Evolutionary conservation across 495 filamentous ascomycete genomes (phyloP), one percentile per base, ranked within the genome.

Genomic region (Hyphodiscus hymeniophilus): DNA sequence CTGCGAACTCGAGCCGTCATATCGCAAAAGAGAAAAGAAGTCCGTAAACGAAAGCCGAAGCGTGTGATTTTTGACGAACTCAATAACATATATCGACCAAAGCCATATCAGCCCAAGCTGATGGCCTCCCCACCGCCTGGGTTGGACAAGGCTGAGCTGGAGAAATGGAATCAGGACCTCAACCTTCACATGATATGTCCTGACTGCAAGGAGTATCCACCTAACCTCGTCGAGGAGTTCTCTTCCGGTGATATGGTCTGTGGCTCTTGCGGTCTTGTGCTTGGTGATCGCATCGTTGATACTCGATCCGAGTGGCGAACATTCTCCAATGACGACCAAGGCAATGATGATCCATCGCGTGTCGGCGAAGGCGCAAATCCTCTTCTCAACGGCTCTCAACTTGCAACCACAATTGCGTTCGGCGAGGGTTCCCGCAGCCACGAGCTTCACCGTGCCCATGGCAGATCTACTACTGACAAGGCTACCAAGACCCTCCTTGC

Each of bases 291-390:
- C 50, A 86, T 92, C 57, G 87, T 98, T 45, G 92, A 97, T 58
- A 89, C 88, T 50, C 83, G 94, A 42, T 95, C 89, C 42, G 92
- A 98, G 70, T 98, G 92, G 92, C 87, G 92, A 58, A 98, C 94
- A 7, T 98, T 98, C 66, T 84, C 87, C 49, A 96, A 95, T 66
- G 92, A 98, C 57, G 94, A 98, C 58, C 87, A 94, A 63, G 78
- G 76, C 45, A 88, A 84, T 61, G 92, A 96, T 54, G 92, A 98
- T 61, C 92, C 92, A 1, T 94, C 87, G 43, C 92, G 92, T 88
- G 92, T 98, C 55, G 92, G 92, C 66, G 92, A 97, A 42, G 87
- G 79, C 0, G 77, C 79, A 32, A 95, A 97, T 57, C 76, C 84
- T 16, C 75, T 97, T 47, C 75, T 94, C 32, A 89, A 95, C 57